These are phyloP conservation scores for Neurospora sp. DNA, from an alignment of 495 filamentous ascomycete species.

Conservation along the genomic window DNA sequence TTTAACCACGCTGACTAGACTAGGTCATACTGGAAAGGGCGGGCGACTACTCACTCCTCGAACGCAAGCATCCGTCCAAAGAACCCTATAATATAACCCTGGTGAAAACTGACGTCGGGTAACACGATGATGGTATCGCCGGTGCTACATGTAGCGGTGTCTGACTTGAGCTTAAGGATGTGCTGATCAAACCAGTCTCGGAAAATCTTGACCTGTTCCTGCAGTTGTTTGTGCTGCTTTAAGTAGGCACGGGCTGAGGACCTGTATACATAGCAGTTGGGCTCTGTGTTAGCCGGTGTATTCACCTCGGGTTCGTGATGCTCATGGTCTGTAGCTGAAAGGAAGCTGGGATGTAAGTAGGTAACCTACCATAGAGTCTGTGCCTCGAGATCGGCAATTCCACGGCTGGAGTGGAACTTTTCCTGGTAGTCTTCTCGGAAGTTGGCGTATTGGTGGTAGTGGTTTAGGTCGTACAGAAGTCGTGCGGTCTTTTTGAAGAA, in stretches of 20 bases:
- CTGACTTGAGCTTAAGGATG: slow-evolving; percentile 3
- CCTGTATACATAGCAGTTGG: slow-evolving; percentile 5
- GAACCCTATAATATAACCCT: neutral
- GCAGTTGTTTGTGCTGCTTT: neutral
- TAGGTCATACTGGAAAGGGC: no score
- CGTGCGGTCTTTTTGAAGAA: neutral
- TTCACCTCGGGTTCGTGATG: no score
- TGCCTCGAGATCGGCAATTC: neutral
- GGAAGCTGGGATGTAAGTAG: no score
- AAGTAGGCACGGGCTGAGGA: neutral
- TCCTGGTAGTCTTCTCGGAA: neutral
- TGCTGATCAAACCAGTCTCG: slow-evolving; percentile 8
- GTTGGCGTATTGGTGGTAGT: neutral
- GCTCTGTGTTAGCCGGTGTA: neutral
- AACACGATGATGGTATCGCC: slow-evolving; percentile 11
- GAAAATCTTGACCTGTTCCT: slow-evolving; percentile 6
- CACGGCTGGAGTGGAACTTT: neutral
- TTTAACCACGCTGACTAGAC: no score
- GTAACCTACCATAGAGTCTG: neutral
- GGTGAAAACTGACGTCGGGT: slow-evolving; percentile 2
- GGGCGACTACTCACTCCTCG: neutral
- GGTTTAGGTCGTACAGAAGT: neutral
- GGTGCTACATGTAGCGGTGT: neutral
- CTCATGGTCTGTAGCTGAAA: no score
- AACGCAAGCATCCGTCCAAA: neutral